Percentiles rank a stretch among this genome's conserved stretches.
These are phyloP conservation scores for Rhododendron ferrugineum DNA, from an alignment of 148 eudicot genomes.

Conservation along the genomic window DNA sequence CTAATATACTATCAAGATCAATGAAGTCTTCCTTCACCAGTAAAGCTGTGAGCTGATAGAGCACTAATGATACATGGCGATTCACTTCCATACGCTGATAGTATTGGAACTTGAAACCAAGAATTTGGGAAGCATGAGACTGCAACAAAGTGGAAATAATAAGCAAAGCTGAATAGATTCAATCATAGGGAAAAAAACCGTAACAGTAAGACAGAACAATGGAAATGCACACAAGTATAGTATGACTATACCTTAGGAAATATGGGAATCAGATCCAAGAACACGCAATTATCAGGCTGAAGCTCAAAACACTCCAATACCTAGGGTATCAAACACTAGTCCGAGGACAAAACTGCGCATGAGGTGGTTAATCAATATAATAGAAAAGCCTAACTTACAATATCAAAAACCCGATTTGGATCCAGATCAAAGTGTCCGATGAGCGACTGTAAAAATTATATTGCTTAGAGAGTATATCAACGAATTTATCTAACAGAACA, in stretches of 20 bases:
- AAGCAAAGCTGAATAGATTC: neutral
- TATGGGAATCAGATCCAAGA: slow-evolving; percentile 88
- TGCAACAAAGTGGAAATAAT: slow-evolving; percentile 31
- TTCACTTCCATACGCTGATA: slow-evolving; percentile 86
- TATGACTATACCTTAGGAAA: slow-evolving; percentile 72
- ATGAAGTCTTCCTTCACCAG: slow-evolving; percentile 86
- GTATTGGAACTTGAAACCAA: slow-evolving; percentile 95
- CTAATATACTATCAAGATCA: slow-evolving; percentile 96
- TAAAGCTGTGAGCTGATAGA: slow-evolving; percentile 86
- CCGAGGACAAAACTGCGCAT: neutral
- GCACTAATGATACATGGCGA: slow-evolving; percentile 61
- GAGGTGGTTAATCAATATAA: neutral
- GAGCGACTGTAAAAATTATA: slow-evolving; percentile 61
- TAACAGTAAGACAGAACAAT: neutral
- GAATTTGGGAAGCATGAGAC: slow-evolving; percentile 97
- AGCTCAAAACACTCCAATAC: slow-evolving; percentile 96
- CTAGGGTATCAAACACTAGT: slow-evolving; percentile 27
- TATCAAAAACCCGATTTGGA: slow-evolving; percentile 97
- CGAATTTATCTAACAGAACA: slow-evolving; percentile 5
- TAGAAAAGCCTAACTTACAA: slow-evolving; percentile 52
- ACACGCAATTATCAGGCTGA: slow-evolving; percentile 70
- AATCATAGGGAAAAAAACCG: neutral
- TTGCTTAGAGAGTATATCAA: neutral
- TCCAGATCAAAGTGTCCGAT: slow-evolving; percentile 99
- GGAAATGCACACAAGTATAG: neutral